A percentile compares a stretch with the other conserved stretches of the same genome.
Conservation (phyloP, 2,329 filamentous ascomycete species). For the Fusarium sp. region DNA sequence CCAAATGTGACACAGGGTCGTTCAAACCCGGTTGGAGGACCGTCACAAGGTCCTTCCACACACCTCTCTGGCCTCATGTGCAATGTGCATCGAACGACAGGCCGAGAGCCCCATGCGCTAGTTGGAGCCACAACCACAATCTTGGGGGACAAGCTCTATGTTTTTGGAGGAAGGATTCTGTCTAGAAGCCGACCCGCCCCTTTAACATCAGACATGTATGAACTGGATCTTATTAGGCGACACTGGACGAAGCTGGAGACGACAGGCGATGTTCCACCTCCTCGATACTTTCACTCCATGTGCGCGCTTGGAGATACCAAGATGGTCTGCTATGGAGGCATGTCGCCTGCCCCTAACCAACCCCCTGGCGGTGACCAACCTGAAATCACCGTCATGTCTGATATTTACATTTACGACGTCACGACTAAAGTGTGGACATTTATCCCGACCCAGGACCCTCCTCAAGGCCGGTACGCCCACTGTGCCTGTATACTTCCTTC, state of each 20-base stretch:
- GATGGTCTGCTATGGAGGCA: slow-evolving; percentile 96
- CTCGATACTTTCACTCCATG: slow-evolving; percentile 97
- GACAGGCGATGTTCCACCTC: slow-evolving; percentile 85
- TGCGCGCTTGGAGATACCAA: slow-evolving; percentile 95
- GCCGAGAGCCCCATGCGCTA: slow-evolving; percentile 88
- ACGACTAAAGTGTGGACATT: slow-evolving; percentile 85
- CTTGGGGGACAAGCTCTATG: slow-evolving; percentile 93
- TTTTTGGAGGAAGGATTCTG: slow-evolving; percentile 91
- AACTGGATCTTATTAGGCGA: slow-evolving; percentile 88
- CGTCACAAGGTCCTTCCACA: slow-evolving; percentile 62
- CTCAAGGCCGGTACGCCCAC: slow-evolving; percentile 95
- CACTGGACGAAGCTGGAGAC: slow-evolving; percentile 95
- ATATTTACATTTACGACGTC: slow-evolving; percentile 96
- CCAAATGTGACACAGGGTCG: slow-evolving; percentile 59
- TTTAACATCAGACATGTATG: slow-evolving; percentile 91
- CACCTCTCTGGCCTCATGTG: slow-evolving; percentile 76
- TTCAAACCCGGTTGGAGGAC: slow-evolving; percentile 52
- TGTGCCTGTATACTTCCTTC: slow-evolving; percentile 94
- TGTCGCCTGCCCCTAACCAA: slow-evolving; percentile 81
- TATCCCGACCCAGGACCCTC: slow-evolving; percentile 82
- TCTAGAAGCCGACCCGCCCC: slow-evolving; percentile 84
- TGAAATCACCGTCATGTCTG: slow-evolving; percentile 96
- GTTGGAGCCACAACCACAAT: slow-evolving; percentile 97
- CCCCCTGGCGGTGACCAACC: slow-evolving; percentile 66
- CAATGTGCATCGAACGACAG: slow-evolving; percentile 86